Base-by-base conservation (phyloP, 176 grass and related monocot species). In the Musa schizocarpa region DNA sequence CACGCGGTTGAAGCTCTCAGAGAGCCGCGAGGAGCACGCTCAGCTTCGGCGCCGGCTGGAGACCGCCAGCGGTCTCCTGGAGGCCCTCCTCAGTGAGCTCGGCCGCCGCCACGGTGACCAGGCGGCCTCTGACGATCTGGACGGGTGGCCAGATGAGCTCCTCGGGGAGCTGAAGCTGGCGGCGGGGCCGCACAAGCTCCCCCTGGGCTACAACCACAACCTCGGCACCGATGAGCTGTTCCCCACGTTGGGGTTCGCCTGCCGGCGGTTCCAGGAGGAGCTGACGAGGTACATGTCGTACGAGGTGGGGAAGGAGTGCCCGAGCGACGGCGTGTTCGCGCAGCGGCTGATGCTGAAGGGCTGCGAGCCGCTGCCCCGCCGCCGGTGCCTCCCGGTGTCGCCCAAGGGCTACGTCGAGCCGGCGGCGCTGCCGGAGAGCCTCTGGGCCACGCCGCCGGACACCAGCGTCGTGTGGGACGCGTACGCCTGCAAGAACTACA, bases 401-500 rank as follows among this genome's bases (percentile, higher is more conserved):
- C 76, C 64, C 29, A 75, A 72, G 9, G 67, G 84, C 51, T 96
- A 86, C 78, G 54, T 19, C 2, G 79, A 92, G 68, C 93, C 93
- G 8, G 3, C 13, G 8, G 77, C 81, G 10, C 71, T 92, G 0
- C 89, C 87, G 22, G 66, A 13, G 25, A 92, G 93, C 81, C 82
- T 92, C 13, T 96, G 93, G 93, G 69, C 86, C 58, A 75, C 84
- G 22, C 93, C 89, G 64, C 11, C 82, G 1, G 89, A 96, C 81
- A 81, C 87, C n/a, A 90, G 83, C 66, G 82, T 88, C 61, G 77
- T 82, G 51, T 90, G 89, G 93, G 69, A 83, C 4, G 85, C 89
- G 0, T 92, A 90, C 87, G 86, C 85, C 65, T 96, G 93, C 83
- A 96, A 96, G 87, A 96, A 92, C 75, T 96, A 96, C 83, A 84